Conservation (phyloP, 768 basidiomycete species). For the Tulasnella sp. region DNA sequence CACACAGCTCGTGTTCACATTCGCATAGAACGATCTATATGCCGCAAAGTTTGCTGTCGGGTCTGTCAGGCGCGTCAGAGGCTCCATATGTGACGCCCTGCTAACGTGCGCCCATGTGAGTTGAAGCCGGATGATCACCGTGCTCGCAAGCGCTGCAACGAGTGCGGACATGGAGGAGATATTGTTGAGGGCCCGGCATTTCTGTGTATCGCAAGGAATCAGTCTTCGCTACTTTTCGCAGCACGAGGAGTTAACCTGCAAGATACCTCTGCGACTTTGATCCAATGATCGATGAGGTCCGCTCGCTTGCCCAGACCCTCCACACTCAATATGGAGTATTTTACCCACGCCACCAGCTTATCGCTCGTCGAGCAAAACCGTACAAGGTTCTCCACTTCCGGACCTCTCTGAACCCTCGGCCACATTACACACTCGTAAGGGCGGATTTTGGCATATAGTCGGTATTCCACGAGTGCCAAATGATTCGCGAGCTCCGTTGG, state of each 20-base stretch:
- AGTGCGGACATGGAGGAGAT: conserved; percentile 4
- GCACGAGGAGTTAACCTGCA: not conserved
- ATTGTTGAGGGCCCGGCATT: conserved; percentile 7
- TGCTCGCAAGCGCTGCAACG: not conserved
- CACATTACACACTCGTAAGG: conserved; percentile 67
- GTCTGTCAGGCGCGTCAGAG: conserved; percentile 6
- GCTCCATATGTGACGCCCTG: not conserved
- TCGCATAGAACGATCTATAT: conserved; percentile 1
- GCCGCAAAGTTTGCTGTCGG: conserved; percentile 8
- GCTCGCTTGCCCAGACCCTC: conserved; percentile 44
- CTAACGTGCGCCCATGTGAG: conserved; percentile 12
- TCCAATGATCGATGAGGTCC: conserved; percentile 59
- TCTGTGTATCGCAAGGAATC: not conserved
- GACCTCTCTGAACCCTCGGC: conserved; percentile 32
- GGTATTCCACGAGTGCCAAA: conserved; percentile 62
- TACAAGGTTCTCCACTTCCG: conserved; percentile 35
- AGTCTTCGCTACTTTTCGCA: not conserved
- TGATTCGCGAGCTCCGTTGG: conserved; percentile 68
- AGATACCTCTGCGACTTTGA: conserved; percentile 65
- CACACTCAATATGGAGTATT: conserved; percentile 45
- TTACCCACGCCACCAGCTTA: conserved; percentile 56
- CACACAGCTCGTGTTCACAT: conserved; percentile 8
- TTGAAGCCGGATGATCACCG: not conserved
- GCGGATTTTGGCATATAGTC: conserved; percentile 57
- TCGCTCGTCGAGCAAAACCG: conserved; percentile 47